Conservation (phyloP, 768 basidiomycete genomes). For the Boletus fagicola region DNA sequence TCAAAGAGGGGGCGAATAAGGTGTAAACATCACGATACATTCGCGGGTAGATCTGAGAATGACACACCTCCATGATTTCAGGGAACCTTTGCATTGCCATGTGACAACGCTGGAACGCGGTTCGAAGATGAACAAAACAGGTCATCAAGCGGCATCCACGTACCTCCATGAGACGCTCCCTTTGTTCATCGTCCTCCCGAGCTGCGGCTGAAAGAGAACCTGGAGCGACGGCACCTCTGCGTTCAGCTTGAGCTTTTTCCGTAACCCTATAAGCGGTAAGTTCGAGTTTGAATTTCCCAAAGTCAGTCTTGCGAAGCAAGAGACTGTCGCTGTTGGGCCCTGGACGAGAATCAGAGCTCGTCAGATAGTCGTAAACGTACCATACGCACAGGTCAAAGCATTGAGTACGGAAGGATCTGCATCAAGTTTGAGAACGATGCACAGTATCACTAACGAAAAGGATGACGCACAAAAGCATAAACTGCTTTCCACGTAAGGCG, state of each 20-base stretch:
- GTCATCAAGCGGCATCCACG: neutral
- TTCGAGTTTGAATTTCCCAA: constrained; percentile 7
- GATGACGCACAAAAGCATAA: constrained; percentile 23
- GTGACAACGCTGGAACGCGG: constrained; percentile 4
- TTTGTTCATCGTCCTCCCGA: neutral
- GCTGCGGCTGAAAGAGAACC: neutral
- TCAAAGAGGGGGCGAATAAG: neutral
- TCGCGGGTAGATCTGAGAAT: neutral
- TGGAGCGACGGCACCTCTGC: neutral
- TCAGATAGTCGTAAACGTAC: neutral
- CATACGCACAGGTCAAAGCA: constrained; percentile 15
- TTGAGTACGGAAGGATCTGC: neutral
- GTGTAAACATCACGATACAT: neutral
- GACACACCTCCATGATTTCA: constrained; percentile 22
- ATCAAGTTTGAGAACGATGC: neutral
- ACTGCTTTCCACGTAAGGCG: constrained; percentile 24
- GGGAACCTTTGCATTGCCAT: constrained; percentile 1
- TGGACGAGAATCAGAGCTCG: neutral
- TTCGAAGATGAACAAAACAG: neutral
- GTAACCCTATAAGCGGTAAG: neutral
- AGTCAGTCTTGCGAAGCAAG: constrained; percentile 24
- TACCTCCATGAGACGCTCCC: constrained; percentile 1
- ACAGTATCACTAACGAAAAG: neutral
- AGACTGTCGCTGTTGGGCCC: constrained; percentile 16
- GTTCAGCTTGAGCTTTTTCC: neutral